Evolutionary conservation across 2,329 filamentous ascomycete genomes (phyloP).

Genomic region (Penicillium sp.): DNA sequence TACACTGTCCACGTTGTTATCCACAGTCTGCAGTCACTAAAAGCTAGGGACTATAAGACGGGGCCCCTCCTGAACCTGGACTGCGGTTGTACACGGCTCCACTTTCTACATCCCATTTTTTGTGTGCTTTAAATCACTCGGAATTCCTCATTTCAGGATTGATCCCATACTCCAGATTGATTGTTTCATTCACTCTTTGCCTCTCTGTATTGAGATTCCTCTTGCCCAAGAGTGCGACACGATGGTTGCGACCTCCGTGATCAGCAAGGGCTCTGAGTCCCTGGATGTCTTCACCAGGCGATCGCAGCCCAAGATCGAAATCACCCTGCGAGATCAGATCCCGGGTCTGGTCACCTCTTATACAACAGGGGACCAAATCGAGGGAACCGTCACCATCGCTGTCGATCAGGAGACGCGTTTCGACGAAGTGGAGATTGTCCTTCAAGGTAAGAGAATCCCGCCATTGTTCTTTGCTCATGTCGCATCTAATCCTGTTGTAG

Average conservation of each 20-base stretch:
- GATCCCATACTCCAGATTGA: neutral
- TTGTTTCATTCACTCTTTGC: neutral
- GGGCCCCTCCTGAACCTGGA: conserved; percentile 6
- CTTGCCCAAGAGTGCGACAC: neutral
- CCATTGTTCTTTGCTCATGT: neutral
- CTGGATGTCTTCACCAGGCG: conserved; percentile 29
- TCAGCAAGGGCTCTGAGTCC: conserved; percentile 26
- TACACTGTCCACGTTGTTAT: no score
- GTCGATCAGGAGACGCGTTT: conserved; percentile 54
- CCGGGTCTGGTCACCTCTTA: conserved; percentile 46
- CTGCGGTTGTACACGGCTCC: conserved; percentile 27
- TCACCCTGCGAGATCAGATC: conserved; percentile 31
- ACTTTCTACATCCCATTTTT: conserved; percentile 19
- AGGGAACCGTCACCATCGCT: conserved; percentile 53
- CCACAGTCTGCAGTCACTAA: no score
- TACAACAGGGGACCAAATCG: conserved; percentile 58
- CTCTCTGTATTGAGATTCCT: neutral
- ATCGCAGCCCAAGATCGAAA: conserved; percentile 31
- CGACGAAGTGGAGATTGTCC: conserved; percentile 58
- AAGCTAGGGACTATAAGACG: conserved; percentile 6
- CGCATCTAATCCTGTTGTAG: conserved; percentile 29
- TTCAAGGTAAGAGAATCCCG: conserved; percentile 48
- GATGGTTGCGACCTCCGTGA: conserved; percentile 25
- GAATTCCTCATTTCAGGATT: neutral
- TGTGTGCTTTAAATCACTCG: neutral